A percentile compares a stretch with the other conserved stretches of the same genome.
These are phyloP conservation scores for Rhamnella rubrinervis DNA, from an alignment of 331 rosid genomes.

Conservation along the genomic window DNA sequence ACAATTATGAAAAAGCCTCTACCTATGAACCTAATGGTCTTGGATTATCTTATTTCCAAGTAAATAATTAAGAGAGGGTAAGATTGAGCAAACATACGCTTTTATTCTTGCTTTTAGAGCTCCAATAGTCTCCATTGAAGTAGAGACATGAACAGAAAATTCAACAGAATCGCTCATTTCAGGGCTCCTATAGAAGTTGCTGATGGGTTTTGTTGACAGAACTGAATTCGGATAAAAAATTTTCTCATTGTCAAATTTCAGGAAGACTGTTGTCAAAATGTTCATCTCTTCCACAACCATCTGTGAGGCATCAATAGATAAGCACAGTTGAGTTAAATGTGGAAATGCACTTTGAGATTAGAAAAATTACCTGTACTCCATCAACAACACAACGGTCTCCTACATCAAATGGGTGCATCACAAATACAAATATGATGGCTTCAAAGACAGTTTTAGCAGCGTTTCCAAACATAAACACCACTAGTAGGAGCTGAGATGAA, in stretches of 20 bases:
- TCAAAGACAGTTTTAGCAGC: slow-evolving; percentile 77
- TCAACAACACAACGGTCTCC: slow-evolving; percentile 92
- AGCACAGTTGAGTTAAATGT: not conserved
- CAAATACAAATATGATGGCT: slow-evolving; percentile 83
- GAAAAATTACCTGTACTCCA: slow-evolving; percentile 69
- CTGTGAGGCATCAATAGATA: slow-evolving; percentile 39
- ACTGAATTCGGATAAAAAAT: slow-evolving; percentile 81
- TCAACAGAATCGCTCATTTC: slow-evolving; percentile 76
- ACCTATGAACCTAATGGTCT: too few relatives aligned
- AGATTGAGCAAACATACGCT: slow-evolving; percentile 36
- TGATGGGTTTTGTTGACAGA: slow-evolving; percentile 67
- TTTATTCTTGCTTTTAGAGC: slow-evolving; percentile 58
- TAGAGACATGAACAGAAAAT: slow-evolving; percentile 62
- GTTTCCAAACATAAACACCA: slow-evolving; percentile 72
- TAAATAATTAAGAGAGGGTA: not conserved
- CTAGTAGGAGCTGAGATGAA: slow-evolving; percentile 77
- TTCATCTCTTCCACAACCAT: slow-evolving; percentile 94
- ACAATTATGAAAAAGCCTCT: not conserved
- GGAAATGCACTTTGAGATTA: slow-evolving; percentile 2
- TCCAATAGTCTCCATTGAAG: slow-evolving; percentile 63
- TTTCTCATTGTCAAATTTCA: slow-evolving; percentile 81
- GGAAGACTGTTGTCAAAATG: slow-evolving; percentile 70
- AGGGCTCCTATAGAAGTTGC: slow-evolving; percentile 87
- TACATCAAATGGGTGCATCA: slow-evolving; percentile 88
- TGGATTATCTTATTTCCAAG: not conserved